phyloP scores from a whole-genome alignment of 768 basidiomycete genomes.

The Amanita rimosa region DNA sequence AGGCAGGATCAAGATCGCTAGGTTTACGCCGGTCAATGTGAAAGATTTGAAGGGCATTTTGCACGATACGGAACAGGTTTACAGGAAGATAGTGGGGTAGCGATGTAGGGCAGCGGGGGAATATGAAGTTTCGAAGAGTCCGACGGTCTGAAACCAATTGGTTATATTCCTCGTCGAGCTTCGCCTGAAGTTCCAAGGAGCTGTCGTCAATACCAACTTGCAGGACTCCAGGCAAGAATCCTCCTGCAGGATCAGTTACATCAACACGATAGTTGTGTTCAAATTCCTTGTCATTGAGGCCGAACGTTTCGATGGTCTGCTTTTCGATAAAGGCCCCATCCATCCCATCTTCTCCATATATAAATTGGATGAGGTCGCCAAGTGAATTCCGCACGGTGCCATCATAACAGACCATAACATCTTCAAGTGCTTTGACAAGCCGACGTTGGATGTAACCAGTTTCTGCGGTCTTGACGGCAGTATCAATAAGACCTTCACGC shows the following conservation, averaged over 20 bases:
- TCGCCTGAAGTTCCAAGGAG: conserved; percentile 71
- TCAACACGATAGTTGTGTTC: conserved; percentile 93
- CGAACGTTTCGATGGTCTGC: conserved; percentile 86
- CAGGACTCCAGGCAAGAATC: conserved; percentile 69
- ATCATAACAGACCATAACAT: conserved; percentile 95
- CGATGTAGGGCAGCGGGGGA: conserved; percentile 62
- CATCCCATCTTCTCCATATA: conserved; percentile 99
- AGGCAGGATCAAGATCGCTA: conserved; percentile 80
- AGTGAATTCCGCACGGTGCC: conserved; percentile 96
- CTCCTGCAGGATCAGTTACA: conserved; percentile 71
- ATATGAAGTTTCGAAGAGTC: conserved; percentile 72
- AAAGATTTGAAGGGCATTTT: conserved; percentile 94
- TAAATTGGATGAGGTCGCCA: conserved; percentile 91
- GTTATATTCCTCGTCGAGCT: conserved; percentile 62
- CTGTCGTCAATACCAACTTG: conserved; percentile 84
- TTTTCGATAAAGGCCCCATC: conserved; percentile 97
- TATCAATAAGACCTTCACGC: conserved; percentile 97
- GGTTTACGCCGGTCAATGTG: conserved; percentile 92
- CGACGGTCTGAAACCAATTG: conserved; percentile 67
- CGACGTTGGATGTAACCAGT: conserved; percentile 99
- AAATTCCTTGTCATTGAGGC: conserved; percentile 71
- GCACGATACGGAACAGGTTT: conserved; percentile 90
- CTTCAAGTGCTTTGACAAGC: conserved; percentile 95
- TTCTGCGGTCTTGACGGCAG: conserved; percentile 98
- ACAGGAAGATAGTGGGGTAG: conserved; percentile 85